These are phyloP conservation scores for Colletotrichum eleusines DNA, from an alignment of 2,329 filamentous ascomycete species.

Conservation along the genomic window DNA sequence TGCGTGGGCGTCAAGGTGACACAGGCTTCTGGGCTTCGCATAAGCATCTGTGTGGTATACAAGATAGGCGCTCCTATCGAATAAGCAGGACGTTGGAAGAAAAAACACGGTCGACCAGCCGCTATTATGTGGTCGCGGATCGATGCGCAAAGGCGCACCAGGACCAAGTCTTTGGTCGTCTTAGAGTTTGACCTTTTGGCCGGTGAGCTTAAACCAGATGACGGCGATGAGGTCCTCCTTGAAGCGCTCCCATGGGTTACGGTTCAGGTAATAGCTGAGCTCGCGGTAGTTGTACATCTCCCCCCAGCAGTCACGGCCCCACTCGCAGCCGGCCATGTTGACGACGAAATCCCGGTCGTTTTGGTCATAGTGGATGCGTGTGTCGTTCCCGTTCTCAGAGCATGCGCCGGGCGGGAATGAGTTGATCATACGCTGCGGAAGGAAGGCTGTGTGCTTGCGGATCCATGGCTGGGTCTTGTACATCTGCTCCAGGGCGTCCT, in stretches of 20 bases:
- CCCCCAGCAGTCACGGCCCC: constrained; percentile 96
- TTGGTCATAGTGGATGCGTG: constrained; percentile 86
- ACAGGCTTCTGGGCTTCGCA: constrained; percentile 19
- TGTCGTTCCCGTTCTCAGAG: constrained; percentile 79
- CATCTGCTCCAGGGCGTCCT: constrained; percentile 92
- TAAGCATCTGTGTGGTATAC: constrained; percentile 37
- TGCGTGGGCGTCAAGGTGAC: constrained; percentile 25
- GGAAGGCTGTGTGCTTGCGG: constrained; percentile 86
- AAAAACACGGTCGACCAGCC: constrained; percentile 41
- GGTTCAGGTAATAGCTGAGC: constrained; percentile 90
- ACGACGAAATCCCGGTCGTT: constrained; percentile 91
- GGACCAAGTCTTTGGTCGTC: constrained; percentile 19
- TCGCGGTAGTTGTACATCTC: constrained; percentile 98
- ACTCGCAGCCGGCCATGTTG: constrained; percentile 98
- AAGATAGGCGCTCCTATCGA: constrained; percentile 32
- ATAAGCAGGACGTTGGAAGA: constrained; percentile 36
- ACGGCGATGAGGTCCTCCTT: constrained; percentile 74
- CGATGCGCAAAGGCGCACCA: constrained; percentile 28
- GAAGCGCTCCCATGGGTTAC: constrained; percentile 82
- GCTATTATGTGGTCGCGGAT: constrained; percentile 31
- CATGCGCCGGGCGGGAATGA: constrained; percentile 94
- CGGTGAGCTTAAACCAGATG: constrained; percentile 73
- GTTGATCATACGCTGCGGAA: constrained; percentile 93
- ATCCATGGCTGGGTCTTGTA: constrained; percentile 95
- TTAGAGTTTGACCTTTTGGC: constrained; percentile 69